Evolutionary conservation across 2,329 filamentous ascomycete genomes (phyloP), one percentile per base, ranked within the genome.

Genomic region (Blastomyces percursus): DNA sequence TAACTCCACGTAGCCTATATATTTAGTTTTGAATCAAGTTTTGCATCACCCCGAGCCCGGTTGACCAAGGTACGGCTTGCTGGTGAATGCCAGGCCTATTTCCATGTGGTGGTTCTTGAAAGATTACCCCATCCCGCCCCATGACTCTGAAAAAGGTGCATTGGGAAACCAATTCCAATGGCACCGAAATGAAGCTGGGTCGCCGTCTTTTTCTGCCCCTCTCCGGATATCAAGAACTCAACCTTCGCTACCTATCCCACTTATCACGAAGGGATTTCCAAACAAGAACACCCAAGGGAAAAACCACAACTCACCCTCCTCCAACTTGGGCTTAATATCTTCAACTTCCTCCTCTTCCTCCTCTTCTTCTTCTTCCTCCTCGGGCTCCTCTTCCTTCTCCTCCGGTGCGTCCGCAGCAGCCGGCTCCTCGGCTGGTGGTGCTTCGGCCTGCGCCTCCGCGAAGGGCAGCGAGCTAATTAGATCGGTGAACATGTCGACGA

Each of bases 251-350:
- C 14, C 19, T n/a, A 19, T 30, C 5, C 21, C 44, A 60, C 51
- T 51, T 7, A 16, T 44, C 21, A 61, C 52, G 54, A 27, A 46
- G 42, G 16, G 32, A 48, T n/a, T n/a, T n/a, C n/a, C n/a, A 19
- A 19, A 52, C 14, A 44, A 44, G 16, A 19, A 44, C 6, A 16
- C 5, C 14, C 7, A 57, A 24, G 24, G 56, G 64, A 54, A 64
- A 61, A 64, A 60, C 30, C 59, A 60, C 32, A 86, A n/a, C 90
- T 83, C 78, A 97, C 94, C 91, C 85, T 96, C 91, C 79, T 96
- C 89, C 66, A 97, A 79, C 77, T 85, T 84, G 66, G 92, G 90
- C 84, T 96, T 95, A 70, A 88, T 86, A 76, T 97, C 93, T 70
- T 88, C 86, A 66, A 84, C 86, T 65, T 92, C 88, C 66, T 93